Evolutionary conservation across 768 basidiomycete species (phyloP), one percentile per base, ranked within the genome.

Genomic region (Lactarius quietus): DNA sequence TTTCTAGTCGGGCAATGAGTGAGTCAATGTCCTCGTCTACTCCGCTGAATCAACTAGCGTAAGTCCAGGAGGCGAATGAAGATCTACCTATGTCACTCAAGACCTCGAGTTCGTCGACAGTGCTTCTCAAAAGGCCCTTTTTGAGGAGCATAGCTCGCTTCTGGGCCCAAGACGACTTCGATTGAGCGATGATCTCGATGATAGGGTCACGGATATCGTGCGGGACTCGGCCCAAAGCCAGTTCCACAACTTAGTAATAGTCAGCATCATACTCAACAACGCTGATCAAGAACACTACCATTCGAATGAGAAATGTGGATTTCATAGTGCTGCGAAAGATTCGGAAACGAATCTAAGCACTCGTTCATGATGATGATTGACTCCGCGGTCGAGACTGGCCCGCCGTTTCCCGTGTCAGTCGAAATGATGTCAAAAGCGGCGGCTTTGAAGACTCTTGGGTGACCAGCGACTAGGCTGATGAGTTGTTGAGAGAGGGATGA

Each of bases 371-470:
- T 79, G 3, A 87, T 79, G 56, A 95, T 83, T 2, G 88, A 77
- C 73, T 95, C 93, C 12, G 89, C 90, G 9, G 83, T 84, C 18
- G 91, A 86, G 12, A 89, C 90, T 29, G 83, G 75, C 10, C 86
- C 83, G 2, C 90, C 88, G 26, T 76, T 80, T 48, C 77, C 78
- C 38, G 88, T 71, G 70, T 93, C 92, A 0, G 86, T 85, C 14
- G 89, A 89, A 66, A 95, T 88, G 59, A 95, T 92, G 73, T 95
- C 92, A 67, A 93, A 87, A 26, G 90, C 81, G 0, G 92, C 92
- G 0, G 87, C 89, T 71, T 91, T 92, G 61, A 81, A 80, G 56
- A 82, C 79, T 67, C 84, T 85, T 0, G 91, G 92, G 73, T 93
- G 92, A 3, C 90, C 91, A 3, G 86, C 81, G 31, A 86, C 83